These are phyloP conservation scores for Globisporangium solare DNA, from an alignment of 352 stramenopile species.

Conservation along the genomic window DNA sequence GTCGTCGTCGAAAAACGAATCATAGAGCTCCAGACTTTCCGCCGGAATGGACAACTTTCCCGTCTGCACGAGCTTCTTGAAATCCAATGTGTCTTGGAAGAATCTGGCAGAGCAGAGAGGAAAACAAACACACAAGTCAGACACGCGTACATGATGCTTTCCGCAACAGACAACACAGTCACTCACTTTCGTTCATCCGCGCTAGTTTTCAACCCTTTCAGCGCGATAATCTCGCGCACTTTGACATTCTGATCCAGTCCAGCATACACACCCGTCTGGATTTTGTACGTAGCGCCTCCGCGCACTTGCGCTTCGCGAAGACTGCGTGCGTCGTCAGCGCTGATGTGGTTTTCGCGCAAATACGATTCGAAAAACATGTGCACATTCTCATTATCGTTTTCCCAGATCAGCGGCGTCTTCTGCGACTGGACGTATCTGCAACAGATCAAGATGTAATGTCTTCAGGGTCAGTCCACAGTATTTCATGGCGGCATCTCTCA, in stretches of 20 bases:
- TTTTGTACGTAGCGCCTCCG: constrained; percentile 73
- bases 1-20: constrained; percentile 76
- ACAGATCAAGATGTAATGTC: background rate
- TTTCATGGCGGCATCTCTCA: too few relatives aligned
- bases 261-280: constrained; percentile 66
- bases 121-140: background rate
- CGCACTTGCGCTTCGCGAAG: constrained; percentile 66
- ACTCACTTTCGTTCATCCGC: constrained; percentile 52
- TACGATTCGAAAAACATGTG: constrained; percentile 83
- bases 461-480: background rate
- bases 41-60: constrained; percentile 44
- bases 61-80: constrained; percentile 59
- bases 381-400: constrained; percentile 74
- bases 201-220: constrained; percentile 72
- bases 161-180: background rate
- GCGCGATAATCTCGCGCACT: constrained; percentile 61
- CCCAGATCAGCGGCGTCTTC: constrained; percentile 60
- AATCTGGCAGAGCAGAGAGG: constrained; percentile 20
- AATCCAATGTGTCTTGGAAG: constrained; percentile 66
- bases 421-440: constrained; percentile 64
- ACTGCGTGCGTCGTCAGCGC: constrained; percentile 50
- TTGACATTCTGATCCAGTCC: constrained; percentile 82
- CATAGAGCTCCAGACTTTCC: constrained; percentile 74
- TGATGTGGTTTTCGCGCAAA: constrained; percentile 72
- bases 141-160: background rate